Conservation (phyloP, 495 filamentous ascomycete genomes). For the Xeromyces bisporus region DNA sequence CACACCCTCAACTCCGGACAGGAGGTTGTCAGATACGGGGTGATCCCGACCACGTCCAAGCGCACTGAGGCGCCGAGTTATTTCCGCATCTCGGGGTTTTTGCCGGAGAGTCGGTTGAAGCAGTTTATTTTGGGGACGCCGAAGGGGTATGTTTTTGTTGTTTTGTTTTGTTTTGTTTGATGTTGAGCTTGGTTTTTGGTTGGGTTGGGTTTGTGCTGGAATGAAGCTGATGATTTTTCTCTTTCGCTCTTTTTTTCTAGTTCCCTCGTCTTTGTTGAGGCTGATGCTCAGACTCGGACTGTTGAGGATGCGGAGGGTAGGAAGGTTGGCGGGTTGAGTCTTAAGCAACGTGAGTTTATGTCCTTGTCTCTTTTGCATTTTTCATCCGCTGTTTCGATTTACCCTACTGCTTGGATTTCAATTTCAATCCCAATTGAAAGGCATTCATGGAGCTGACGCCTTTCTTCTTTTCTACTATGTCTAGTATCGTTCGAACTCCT, state of each 20-base stretch:
- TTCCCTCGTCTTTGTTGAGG: constrained; percentile 55
- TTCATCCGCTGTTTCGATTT: too few species aligned
- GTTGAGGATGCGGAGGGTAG: constrained; percentile 46
- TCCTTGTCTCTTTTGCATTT: too few species aligned
- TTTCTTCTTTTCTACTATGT: constrained; percentile 1
- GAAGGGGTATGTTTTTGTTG: constrained; percentile 53
- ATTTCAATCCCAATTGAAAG: too few species aligned
- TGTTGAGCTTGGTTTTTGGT: too few species aligned
- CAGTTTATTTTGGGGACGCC: constrained; percentile 47
- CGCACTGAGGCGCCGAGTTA: constrained; percentile 57
- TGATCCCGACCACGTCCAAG: constrained; percentile 38
- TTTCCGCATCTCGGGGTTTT: constrained; percentile 56
- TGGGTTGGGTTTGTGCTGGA: too few species aligned
- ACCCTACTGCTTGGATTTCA: too few species aligned
- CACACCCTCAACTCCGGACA: constrained; percentile 43
- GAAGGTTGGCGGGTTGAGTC: constrained; percentile 42
- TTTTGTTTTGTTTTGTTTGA: not conserved
- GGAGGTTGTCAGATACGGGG: constrained; percentile 49
- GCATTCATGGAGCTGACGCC: not conserved
- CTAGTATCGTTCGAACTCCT: constrained; percentile 46
- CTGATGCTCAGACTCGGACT: constrained; percentile 42
- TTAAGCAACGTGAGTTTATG: constrained; percentile 51
- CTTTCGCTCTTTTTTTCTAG: too few species aligned
- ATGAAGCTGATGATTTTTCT: too few species aligned
- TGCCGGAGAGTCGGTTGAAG: constrained; percentile 38